A percentile compares a stretch with the other conserved stretches of the same genome.
These are phyloP conservation scores for Talaromyces marneffei DNA, from an alignment of 2,329 filamentous ascomycete genomes.

Conservation along the genomic window DNA sequence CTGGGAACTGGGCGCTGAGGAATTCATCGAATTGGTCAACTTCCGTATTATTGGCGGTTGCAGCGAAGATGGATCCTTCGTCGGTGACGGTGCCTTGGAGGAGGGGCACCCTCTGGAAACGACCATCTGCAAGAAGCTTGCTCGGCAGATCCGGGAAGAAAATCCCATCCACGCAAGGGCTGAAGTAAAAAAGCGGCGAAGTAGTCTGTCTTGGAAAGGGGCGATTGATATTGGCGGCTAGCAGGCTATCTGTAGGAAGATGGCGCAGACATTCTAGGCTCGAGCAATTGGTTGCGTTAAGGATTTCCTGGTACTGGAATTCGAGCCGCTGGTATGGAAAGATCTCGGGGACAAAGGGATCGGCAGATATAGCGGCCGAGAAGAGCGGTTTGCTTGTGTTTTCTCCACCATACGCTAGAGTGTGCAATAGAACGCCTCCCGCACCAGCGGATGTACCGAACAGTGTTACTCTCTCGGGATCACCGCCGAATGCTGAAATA, in stretches of 20 bases:
- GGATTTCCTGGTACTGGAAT: not conserved
- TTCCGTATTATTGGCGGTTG: not conserved
- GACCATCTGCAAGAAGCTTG: slow-evolving; percentile 13
- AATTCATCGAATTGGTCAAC: too few relatives aligned
- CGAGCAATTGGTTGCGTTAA: not conserved
- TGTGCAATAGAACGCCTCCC: not conserved
- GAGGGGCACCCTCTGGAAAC: slow-evolving; percentile 48
- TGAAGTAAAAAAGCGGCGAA: not conserved
- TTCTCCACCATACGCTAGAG: not conserved
- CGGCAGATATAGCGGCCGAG: too few relatives aligned
- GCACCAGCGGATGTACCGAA: not conserved
- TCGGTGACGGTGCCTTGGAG: slow-evolving; percentile 57
- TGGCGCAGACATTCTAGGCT: not conserved
- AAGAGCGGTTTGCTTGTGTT: too few relatives aligned
- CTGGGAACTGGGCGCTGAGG: too few relatives aligned
- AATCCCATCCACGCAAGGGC: not conserved
- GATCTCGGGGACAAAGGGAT: too few relatives aligned
- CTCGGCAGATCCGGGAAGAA: not conserved
- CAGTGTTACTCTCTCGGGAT: not conserved
- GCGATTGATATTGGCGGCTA: not conserved
- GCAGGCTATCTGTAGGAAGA: not conserved
- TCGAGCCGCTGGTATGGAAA: too few relatives aligned
- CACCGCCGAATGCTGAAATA: not conserved
- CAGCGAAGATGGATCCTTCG: slow-evolving; percentile 7
- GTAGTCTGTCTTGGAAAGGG: not conserved